Base-by-base conservation (phyloP, 164 flowering plant species). In the Saururus chinensis region DNA sequence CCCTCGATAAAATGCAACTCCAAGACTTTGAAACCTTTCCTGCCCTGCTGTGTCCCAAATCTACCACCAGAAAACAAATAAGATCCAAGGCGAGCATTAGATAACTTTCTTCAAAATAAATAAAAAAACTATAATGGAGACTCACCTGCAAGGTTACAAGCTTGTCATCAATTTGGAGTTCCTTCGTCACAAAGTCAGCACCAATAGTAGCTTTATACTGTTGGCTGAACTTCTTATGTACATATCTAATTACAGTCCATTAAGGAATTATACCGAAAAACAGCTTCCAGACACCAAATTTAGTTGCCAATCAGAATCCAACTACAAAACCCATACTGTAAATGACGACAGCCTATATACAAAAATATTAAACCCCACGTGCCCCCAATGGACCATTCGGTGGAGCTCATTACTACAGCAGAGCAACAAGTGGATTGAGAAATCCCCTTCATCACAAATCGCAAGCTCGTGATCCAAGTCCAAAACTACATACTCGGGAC, bases 11-110 rank as follows among this genome's bases (percentile, higher is more conserved):
- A 88, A 92, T 56, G 98, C 96, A 73, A 86, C 98, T 22, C 98
- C 98, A 45, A 89, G 96, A 76, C 96, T 89, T 77, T 92, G 96
- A 67, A 89, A 92, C 69, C 96, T 82, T 74, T 92, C 96, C 70
- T 92, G 98, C 30, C 98, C 98, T 54, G 98, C 98, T 21, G 98
- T 92, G 75, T 92, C 98, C 98, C 98, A 92, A 65, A 92, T 84
- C 98, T 92, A 67, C 35, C 62, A 68, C 66, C 26, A 48, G 24
- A 63, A 7, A 56, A 42, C 40, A 35, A 17, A 45, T 24, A 49
- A 64, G 54, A 45, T 45, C 23, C 20, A 22, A 24, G 5, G 51
- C 40, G 26, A 25, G 24, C 9, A 51, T 17, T 45, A 17, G 40
- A 48, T n/a, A 49, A 61, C 40, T 19, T 12, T 2, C 49, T 12